These are phyloP conservation scores for Phytophthora chlamydospora DNA, from an alignment of 352 stramenopile species.

Conservation along the genomic window DNA sequence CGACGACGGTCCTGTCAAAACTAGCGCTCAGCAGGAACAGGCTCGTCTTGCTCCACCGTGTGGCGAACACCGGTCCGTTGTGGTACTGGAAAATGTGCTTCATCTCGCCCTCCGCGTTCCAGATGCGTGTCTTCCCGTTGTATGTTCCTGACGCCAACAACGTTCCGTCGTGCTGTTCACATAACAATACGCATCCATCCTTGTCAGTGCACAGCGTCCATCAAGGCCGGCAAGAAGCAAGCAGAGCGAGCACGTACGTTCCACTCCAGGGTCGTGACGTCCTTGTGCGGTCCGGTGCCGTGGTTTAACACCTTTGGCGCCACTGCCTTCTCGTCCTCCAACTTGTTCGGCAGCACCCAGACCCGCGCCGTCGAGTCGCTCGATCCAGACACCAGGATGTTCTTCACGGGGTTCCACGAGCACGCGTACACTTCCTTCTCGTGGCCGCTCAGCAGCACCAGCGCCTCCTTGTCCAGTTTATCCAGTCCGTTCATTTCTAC, in stretches of 20 bases:
- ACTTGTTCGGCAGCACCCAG: conserved; percentile 90
- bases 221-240: conserved; percentile 2
- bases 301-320: conserved; percentile 72
- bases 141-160: conserved; percentile 95
- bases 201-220: conserved; percentile 24
- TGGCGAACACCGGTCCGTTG: conserved; percentile 86
- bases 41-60: conserved; percentile 82
- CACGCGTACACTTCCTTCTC: conserved; percentile 97
- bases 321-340: conserved; percentile 47
- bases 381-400: conserved; percentile 96
- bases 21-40: conserved; percentile 78
- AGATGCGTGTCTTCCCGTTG: conserved; percentile 92
- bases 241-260: conserved; percentile 58
- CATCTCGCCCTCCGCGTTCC: conserved; percentile 76
- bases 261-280: conserved; percentile 99
- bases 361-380: conserved; percentile 95
- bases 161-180: conserved; percentile 79
- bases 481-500: conserved; percentile 70
- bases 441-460: conserved; percentile 78
- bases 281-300: conserved; percentile 93
- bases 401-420: conserved; percentile 95
- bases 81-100: conserved; percentile 87
- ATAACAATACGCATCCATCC: conserved; percentile 9
- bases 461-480: conserved; percentile 62
- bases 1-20: conserved; percentile 87